Evolutionary conservation across 2,329 filamentous ascomycete species (phyloP).

Genomic region (Trichothecium roseum): DNA sequence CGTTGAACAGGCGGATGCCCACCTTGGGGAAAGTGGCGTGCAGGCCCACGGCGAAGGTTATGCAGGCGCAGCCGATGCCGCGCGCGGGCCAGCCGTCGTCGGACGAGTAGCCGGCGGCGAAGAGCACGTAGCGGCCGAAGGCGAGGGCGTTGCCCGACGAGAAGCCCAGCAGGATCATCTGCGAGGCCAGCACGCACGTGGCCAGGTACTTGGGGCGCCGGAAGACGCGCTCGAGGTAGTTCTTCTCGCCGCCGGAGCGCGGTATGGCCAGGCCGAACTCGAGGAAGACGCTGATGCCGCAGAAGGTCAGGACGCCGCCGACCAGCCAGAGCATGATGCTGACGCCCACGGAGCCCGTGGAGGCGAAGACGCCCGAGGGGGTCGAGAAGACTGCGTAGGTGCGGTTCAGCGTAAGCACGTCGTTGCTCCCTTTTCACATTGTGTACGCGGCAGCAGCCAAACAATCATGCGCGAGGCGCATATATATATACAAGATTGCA

Average conservation of each 20-base stretch:
- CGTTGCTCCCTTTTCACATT: no score
- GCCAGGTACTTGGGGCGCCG: slow-evolving; percentile 46
- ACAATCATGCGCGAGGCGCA: no score
- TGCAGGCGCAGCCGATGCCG: slow-evolving; percentile 42
- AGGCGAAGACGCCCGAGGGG: slow-evolving; percentile 39
- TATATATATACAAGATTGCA: no score
- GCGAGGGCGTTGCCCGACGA: slow-evolving; percentile 48
- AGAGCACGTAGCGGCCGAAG: slow-evolving; percentile 47
- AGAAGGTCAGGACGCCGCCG: slow-evolving; percentile 43
- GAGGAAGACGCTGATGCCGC: slow-evolving; percentile 49
- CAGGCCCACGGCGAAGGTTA: slow-evolving; percentile 42
- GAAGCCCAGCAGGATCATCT: slow-evolving; percentile 52
- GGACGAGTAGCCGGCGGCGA: slow-evolving; percentile 35
- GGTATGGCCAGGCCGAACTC: slow-evolving; percentile 55
- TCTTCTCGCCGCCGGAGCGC: slow-evolving; percentile 53
- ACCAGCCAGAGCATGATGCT: slow-evolving; percentile 19
- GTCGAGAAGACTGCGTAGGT: slow-evolving; percentile 46
- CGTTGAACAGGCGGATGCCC: slow-evolving; percentile 49
- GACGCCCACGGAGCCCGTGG: slow-evolving; percentile 37
- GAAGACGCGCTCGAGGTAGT: slow-evolving; percentile 56
- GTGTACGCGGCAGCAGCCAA: no score
- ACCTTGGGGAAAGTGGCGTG: slow-evolving; percentile 44
- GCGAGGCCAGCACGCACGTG: slow-evolving; percentile 47
- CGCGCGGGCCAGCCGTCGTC: slow-evolving; percentile 46
- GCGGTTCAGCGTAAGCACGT: no score